Percentiles rank a stretch among this genome's conserved stretches.
Conservation (phyloP, 371 early-diverging fungal genomes). For the Cokeromyces recurvatus region DNA sequence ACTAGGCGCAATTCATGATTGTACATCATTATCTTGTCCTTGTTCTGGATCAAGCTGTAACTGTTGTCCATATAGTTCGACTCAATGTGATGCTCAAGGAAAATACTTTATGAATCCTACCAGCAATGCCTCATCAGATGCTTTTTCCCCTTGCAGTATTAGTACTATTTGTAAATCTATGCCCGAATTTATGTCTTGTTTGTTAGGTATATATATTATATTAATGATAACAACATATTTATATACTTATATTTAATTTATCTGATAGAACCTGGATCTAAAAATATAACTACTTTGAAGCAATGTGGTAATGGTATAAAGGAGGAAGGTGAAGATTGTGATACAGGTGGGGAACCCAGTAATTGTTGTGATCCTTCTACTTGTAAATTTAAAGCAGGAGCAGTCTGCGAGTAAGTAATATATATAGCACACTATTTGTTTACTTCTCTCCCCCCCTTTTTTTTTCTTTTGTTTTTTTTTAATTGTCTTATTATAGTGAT, state of each 20-base stretch:
- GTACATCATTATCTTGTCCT: slow-evolving; percentile 57
- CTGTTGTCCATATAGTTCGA: slow-evolving; percentile 73
- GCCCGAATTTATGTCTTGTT: slow-evolving; percentile 47
- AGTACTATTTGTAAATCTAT: slow-evolving; percentile 62
- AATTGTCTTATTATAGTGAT: no score
- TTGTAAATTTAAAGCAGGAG: slow-evolving; percentile 77
- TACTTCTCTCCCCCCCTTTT: no score
- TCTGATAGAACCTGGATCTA: slow-evolving; percentile 62
- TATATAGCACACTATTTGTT: no score
- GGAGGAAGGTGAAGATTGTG: slow-evolving; percentile 92
- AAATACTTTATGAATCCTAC: slow-evolving; percentile 86
- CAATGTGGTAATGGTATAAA: slow-evolving; percentile 95
- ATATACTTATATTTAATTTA: not conserved
- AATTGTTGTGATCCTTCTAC: slow-evolving; percentile 80
- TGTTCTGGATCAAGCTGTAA: slow-evolving; percentile 42
- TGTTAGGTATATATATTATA: slow-evolving; percentile 56
- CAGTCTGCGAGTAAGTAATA: slow-evolving; percentile 69
- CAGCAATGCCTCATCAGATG: slow-evolving; percentile 62
- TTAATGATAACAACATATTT: no score
- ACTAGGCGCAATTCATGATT: slow-evolving; percentile 71
- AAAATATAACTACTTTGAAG: slow-evolving; percentile 36
- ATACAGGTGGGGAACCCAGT: slow-evolving; percentile 74
- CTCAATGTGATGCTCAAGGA: slow-evolving; percentile 78
- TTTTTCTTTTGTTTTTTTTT: no score
- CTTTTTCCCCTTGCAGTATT: slow-evolving; percentile 82